Evolutionary conservation across 306 rosid genomes (phyloP).

Genomic region (Cucumis cinereus): DNA sequence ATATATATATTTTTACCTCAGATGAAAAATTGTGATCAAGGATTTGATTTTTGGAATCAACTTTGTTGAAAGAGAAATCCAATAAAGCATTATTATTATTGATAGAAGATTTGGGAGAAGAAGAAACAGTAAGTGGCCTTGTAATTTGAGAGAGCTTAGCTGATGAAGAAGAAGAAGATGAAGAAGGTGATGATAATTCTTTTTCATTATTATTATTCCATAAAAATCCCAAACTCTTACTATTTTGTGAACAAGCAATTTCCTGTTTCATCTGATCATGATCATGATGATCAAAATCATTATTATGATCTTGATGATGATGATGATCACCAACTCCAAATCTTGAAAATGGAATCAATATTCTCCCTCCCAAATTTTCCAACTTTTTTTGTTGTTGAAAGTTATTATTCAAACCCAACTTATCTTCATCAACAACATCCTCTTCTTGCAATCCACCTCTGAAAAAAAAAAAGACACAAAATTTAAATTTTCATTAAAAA

Average conservation of each 20-base stretch:
- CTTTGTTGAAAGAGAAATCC: constrained; percentile 4
- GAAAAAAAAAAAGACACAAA: not conserved
- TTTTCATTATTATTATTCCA: not conserved
- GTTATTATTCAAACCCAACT: constrained; percentile 3
- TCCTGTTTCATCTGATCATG: not conserved
- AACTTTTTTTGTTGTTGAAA: constrained; percentile 4
- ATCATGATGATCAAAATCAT: not conserved
- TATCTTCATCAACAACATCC: not conserved
- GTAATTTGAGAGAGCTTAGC: not conserved
- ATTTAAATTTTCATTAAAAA: not conserved
- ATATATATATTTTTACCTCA: not conserved
- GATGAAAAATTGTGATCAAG: not conserved
- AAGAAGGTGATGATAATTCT: not conserved
- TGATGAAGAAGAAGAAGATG: not conserved
- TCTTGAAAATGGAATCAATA: constrained; percentile 7
- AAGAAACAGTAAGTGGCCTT: not conserved
- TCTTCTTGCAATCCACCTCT: constrained; percentile 7
- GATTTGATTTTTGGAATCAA: not conserved
- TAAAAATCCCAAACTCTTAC: not conserved
- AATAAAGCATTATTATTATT: not conserved
- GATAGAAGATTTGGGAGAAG: not conserved
- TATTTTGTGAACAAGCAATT: not conserved
- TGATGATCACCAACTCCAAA: not conserved
- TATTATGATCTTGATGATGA: not conserved
- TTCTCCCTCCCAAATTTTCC: not conserved